phyloP scores from a whole-genome alignment of 495 filamentous ascomycete species.

The Penicillium paxilli region DNA sequence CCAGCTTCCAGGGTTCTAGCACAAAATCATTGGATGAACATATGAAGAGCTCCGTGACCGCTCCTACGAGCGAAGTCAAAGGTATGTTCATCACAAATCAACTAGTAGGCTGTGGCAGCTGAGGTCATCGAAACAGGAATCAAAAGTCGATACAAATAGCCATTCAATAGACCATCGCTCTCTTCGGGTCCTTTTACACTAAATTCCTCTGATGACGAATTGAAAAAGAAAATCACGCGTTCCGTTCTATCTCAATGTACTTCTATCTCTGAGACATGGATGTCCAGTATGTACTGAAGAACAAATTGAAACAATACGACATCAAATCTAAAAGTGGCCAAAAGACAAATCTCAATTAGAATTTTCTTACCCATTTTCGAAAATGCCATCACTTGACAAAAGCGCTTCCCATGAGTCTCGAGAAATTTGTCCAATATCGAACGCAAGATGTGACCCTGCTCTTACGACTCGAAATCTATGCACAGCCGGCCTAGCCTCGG shows the following conservation, averaged over 20 bases:
- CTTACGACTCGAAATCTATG: not conserved
- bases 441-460: not conserved
- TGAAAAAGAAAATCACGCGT: no score
- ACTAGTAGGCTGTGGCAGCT: no score
- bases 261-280: no score
- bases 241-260: no score
- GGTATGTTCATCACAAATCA: not conserved
- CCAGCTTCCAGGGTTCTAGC: not conserved
- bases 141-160: no score
- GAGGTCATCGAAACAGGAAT: no score
- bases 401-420: not conserved
- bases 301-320: no score
- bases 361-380: not conserved
- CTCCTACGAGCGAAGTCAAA: not conserved
- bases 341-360: not conserved
- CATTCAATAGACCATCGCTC: no score
- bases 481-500: not conserved
- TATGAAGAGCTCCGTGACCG: not conserved
- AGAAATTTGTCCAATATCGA: not conserved
- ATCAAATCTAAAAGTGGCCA: no score
- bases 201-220: no score
- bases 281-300: no score
- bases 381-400: not conserved
- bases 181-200: no score
- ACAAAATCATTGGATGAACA: not conserved